Evolutionary conservation across 495 filamentous ascomycete species (phyloP), one percentile per base, ranked within the genome.

Genomic region (Penicillium tannophilum): DNA sequence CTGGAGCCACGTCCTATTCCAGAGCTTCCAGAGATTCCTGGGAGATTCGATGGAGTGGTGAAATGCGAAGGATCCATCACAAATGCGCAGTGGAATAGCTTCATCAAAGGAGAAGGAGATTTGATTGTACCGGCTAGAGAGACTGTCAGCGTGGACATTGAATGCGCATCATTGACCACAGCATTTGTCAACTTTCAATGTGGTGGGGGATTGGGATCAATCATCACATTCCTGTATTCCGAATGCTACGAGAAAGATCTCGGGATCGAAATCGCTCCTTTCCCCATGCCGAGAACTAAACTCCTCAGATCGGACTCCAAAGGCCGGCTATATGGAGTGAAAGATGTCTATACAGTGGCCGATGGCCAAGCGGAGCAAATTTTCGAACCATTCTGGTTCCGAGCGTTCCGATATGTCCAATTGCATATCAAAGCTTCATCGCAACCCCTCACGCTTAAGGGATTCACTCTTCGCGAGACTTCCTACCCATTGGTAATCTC

Each of bases 381-480:
- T 39, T 70, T 66, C 28, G 62, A 61, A 24, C 69, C 69, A 0
- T 70, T 70, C 51, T 68, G 64, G 64, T 68, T 70, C 51, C 63
- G 69, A 19, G 63, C 64, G 41, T 70, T 72, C 54, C 67, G 69
- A 56, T 72, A 66, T 36, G n/a, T 65, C 20, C 48, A 65, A 39
- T 26, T 67, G 1, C 28, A 55, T 0, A 68, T 70, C 39, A 39
- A 36, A n/a, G 56, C 64, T 1, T 19, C 19, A 10, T 17, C 51
- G 0, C 46, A 49, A 4, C 52, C 59, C 24, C 24, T 68, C 12
- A 53, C 20, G 2, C 24, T 66, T 3, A 50, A 46, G 2, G 16
- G 24, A 0, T 33, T 70, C 4, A 63, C 54, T 17, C 41, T 64
- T 23, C 59, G 63, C 4, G 55, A 63, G 39, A 66, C 61, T 0